Evolutionary conservation across 2,329 filamentous ascomycete genomes (phyloP).

Genomic region (Aspergillus fijiensis): DNA sequence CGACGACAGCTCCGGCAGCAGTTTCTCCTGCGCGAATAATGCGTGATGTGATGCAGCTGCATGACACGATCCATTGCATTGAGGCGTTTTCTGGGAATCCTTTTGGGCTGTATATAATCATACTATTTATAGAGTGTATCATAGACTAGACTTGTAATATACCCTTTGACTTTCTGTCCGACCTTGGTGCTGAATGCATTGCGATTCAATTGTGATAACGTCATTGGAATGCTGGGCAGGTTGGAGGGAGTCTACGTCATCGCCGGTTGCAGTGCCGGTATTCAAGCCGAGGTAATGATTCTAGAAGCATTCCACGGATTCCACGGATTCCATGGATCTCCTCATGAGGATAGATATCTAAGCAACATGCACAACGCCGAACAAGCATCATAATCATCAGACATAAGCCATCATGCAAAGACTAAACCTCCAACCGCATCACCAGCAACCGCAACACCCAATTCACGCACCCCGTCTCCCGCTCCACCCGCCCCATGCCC

Average conservation of each 20-base stretch:
- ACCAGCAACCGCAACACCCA: conserved; percentile 10
- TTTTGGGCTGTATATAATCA: background rate
- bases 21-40: conserved; percentile 19
- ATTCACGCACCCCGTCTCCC: conserved; percentile 1
- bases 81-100: too few species aligned
- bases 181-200: background rate
- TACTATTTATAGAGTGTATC: conserved; percentile 1
- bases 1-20: conserved; percentile 8
- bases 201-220: too few species aligned
- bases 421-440: background rate
- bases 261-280: background rate
- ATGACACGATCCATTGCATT: too few species aligned
- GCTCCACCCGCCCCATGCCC: background rate
- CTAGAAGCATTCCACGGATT: too few species aligned
- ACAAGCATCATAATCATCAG: too few species aligned
- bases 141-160: conserved; percentile 6
- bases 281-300: too few species aligned
- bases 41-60: background rate
- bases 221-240: too few species aligned
- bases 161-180: background rate
- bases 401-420: too few species aligned
- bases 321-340: too few species aligned
- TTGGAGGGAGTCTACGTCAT: background rate
- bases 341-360: too few species aligned
- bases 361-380: too few species aligned